These are phyloP conservation scores for Termitomyces eurrhizus DNA, from an alignment of 768 basidiomycete genomes.

Conservation along the genomic window DNA sequence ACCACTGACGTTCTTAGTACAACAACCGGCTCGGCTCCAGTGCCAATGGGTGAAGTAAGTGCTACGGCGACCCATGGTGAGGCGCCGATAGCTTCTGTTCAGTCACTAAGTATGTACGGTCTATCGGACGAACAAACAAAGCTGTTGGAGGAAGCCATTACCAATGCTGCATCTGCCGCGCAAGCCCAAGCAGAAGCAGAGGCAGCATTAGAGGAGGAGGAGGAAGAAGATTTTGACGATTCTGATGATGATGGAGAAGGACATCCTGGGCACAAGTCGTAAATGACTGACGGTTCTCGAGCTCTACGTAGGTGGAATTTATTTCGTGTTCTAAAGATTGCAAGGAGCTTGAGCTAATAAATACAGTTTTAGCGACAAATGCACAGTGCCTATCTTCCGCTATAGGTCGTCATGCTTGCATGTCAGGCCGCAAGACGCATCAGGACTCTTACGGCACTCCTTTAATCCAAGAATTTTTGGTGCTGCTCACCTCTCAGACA, in stretches of 20 bases:
- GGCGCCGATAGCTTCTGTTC: conserved; percentile 17
- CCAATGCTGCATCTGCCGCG: conserved; percentile 68
- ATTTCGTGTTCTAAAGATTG: conserved; percentile 11
- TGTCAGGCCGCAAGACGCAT: not conserved
- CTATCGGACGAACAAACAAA: conserved; percentile 71
- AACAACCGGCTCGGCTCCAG: not conserved
- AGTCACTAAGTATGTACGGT: conserved; percentile 62
- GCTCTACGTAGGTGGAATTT: conserved; percentile 4
- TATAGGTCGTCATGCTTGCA: not conserved
- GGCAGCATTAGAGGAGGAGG: conserved; percentile 70
- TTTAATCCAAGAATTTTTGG: not conserved
- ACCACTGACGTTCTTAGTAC: not conserved
- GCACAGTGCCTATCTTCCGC: not conserved
- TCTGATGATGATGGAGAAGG: conserved; percentile 40
- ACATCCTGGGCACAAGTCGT: conserved; percentile 21
- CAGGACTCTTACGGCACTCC: not conserved
- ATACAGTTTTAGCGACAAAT: conserved; percentile 10
- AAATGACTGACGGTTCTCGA: not conserved
- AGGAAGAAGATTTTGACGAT: conserved; percentile 52
- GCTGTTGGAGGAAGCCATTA: conserved; percentile 68
- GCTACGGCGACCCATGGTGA: conserved; percentile 4
- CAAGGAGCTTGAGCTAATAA: conserved; percentile 11
- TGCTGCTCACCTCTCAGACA: conserved; percentile 11
- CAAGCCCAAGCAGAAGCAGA: conserved; percentile 79
- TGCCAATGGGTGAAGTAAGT: not conserved